Percentiles rank a stretch among this genome's conserved stretches.
Evolutionary conservation across 2,329 filamentous ascomycete species (phyloP).

Genomic region (Pseudogymnoascus sp.): DNA sequence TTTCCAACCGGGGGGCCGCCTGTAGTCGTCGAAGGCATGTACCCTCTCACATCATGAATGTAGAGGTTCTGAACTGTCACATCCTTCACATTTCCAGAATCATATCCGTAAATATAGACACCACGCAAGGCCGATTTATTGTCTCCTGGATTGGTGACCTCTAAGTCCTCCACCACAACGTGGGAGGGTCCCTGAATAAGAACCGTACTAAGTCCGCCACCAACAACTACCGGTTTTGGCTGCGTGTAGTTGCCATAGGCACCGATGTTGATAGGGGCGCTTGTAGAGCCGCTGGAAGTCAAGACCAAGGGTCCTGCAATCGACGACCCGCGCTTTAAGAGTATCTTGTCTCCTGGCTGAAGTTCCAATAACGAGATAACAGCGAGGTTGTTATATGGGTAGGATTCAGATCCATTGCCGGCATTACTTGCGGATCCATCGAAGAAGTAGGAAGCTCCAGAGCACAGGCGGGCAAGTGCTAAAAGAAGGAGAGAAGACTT

Average conservation of each 20-base stretch:
- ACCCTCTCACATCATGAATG: constrained; percentile 1
- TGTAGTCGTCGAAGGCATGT: not conserved
- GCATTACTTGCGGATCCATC: not conserved
- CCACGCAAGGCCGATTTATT: not conserved
- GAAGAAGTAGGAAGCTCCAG: not conserved
- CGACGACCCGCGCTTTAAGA: not conserved
- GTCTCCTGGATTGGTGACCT: not conserved
- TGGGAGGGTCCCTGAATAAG: not conserved
- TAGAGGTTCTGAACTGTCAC: not conserved
- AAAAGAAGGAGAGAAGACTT: not conserved
- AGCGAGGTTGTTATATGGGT: not conserved
- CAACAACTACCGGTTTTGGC: not conserved
- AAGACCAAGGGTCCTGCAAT: not conserved
- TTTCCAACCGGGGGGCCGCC: not conserved
- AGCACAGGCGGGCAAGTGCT: not conserved
- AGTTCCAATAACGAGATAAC: not conserved
- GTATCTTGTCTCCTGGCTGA: not conserved
- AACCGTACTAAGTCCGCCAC: not conserved
- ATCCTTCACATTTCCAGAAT: not conserved
- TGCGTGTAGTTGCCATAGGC: not conserved
- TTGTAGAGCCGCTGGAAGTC: not conserved
- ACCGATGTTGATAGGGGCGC: not conserved
- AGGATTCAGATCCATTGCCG: not conserved
- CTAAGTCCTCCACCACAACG: not conserved
- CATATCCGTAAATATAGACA: not conserved